Conservation (phyloP, 2,329 filamentous ascomycete genomes). For the Arthrinium puccinioides region DNA sequence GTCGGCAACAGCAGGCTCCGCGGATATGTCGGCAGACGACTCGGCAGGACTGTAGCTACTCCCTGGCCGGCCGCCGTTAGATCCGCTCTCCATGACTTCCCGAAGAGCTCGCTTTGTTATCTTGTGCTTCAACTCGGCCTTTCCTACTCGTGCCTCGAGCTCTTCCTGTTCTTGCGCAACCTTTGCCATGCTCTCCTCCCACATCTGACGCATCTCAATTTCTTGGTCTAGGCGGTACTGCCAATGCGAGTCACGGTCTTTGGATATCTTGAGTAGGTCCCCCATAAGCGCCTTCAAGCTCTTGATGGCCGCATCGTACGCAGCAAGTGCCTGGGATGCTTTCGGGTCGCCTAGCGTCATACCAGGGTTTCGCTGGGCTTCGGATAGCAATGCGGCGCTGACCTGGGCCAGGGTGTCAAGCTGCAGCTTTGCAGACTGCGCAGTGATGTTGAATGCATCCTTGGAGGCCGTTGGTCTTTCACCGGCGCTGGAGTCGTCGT, state of each 20-base stretch:
- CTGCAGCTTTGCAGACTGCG: constrained; percentile 88
- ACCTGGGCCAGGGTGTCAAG: constrained; percentile 85
- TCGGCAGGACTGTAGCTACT: constrained; percentile 20
- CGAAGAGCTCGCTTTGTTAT: constrained; percentile 83
- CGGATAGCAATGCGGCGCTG: constrained; percentile 69
- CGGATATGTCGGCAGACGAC: constrained; percentile 14
- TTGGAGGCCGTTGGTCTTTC: constrained; percentile 71
- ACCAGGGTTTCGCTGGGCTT: constrained; percentile 62
- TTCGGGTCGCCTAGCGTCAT: constrained; percentile 70
- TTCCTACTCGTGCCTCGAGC: constrained; percentile 77
- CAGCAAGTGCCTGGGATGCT: constrained; percentile 68
- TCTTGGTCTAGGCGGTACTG: constrained; percentile 91
- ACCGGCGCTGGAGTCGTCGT: constrained; percentile 71
- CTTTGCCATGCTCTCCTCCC: constrained; percentile 98
- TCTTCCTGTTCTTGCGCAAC: constrained; percentile 93
- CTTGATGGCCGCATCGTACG: constrained; percentile 83
- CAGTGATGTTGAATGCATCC: constrained; percentile 94
- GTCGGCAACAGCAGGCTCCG: background rate
- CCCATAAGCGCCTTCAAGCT: constrained; percentile 80
- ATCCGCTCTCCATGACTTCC: constrained; percentile 6
- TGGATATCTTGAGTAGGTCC: constrained; percentile 84
- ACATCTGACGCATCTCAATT: constrained; percentile 85
- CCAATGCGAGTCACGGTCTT: constrained; percentile 94
- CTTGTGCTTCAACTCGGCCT: constrained; percentile 84
- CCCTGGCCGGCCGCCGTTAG: constrained; percentile 21